A percentile compares a stretch with the other conserved stretches of the same genome.
Evolutionary conservation across 2,329 filamentous ascomycete species (phyloP).

Genomic region (Hysterium pulicare): DNA sequence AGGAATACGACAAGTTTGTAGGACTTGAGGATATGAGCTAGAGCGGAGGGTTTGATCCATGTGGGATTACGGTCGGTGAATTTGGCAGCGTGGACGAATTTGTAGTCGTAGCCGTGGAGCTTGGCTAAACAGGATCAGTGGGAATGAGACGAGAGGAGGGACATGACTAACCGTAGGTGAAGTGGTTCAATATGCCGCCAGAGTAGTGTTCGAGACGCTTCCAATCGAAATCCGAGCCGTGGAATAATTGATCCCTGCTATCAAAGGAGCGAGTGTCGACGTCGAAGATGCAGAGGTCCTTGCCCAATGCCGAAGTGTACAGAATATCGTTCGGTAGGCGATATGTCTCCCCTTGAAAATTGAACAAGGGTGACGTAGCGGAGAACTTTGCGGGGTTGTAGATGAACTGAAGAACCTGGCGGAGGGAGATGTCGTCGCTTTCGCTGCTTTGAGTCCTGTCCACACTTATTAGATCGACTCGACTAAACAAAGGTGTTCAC

Average conservation of each 20-base stretch:
- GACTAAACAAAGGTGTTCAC: too few species aligned
- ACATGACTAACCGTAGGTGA: slow-evolving; percentile 19
- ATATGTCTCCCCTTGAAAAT: not conserved
- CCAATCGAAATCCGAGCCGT: not conserved
- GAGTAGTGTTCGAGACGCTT: slow-evolving; percentile 8
- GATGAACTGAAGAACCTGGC: slow-evolving; percentile 1
- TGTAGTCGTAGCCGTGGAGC: slow-evolving; percentile 51
- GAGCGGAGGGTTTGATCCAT: slow-evolving; percentile 46
- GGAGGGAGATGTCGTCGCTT: not conserved
- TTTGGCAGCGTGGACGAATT: slow-evolving; percentile 42
- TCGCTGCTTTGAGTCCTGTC: too few species aligned
- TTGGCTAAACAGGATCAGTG: slow-evolving; percentile 18
- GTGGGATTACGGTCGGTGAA: slow-evolving; percentile 43
- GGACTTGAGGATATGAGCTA: slow-evolving; percentile 33
- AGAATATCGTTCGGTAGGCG: not conserved
- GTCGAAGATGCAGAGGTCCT: not conserved
- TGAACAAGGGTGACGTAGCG: not conserved
- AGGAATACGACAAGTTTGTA: slow-evolving; percentile 49
- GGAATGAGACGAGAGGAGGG: not conserved
- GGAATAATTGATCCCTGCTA: not conserved
- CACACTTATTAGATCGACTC: too few species aligned
- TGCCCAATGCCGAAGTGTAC: not conserved
- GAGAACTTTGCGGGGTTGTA: not conserved
- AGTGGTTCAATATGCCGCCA: slow-evolving; percentile 38
- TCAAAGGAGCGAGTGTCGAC: not conserved